Evolutionary conservation across 768 basidiomycete species (phyloP).

Genomic region (Polyporus arcularius): DNA sequence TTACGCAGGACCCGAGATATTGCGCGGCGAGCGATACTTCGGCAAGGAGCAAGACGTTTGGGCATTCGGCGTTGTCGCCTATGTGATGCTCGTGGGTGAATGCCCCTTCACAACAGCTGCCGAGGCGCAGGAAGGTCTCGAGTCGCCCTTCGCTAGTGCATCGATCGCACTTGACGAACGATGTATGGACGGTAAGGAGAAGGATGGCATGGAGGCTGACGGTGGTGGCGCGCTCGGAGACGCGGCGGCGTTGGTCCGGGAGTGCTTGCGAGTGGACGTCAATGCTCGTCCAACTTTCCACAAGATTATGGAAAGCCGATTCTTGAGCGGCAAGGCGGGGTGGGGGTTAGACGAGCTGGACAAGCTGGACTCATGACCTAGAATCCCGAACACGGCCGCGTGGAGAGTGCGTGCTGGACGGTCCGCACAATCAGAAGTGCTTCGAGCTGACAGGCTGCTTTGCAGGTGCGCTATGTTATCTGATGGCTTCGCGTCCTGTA

Average conservation of each 20-base stretch:
- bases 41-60: conserved; percentile 98
- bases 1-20: conserved; percentile 95
- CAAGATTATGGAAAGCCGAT: conserved; percentile 73
- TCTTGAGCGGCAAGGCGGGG: conserved; percentile 75
- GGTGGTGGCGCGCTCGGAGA: conserved; percentile 85
- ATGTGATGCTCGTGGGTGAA: conserved; percentile 90
- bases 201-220: conserved; percentile 75
- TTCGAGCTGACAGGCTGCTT: conserved; percentile 11
- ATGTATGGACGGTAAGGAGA: conserved; percentile 72
- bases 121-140: conserved; percentile 85
- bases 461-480: conserved; percentile 24
- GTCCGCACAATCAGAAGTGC: conserved; percentile 15
- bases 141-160: conserved; percentile 73
- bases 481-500: conserved; percentile 23
- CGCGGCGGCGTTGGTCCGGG: conserved; percentile 79
- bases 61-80: conserved; percentile 97
- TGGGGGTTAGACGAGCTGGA: conserved; percentile 48
- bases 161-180: conserved; percentile 79
- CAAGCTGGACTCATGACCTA: conserved; percentile 23
- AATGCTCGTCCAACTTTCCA: conserved; percentile 84
- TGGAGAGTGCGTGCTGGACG: conserved; percentile 22
- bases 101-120: conserved; percentile 90
- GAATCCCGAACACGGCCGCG: conserved; percentile 1
- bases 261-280: conserved; percentile 83
- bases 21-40: conserved; percentile 91